Base-by-base conservation (phyloP, 2,329 filamentous ascomycete species). In the Dactylellina leptospora region DNA sequence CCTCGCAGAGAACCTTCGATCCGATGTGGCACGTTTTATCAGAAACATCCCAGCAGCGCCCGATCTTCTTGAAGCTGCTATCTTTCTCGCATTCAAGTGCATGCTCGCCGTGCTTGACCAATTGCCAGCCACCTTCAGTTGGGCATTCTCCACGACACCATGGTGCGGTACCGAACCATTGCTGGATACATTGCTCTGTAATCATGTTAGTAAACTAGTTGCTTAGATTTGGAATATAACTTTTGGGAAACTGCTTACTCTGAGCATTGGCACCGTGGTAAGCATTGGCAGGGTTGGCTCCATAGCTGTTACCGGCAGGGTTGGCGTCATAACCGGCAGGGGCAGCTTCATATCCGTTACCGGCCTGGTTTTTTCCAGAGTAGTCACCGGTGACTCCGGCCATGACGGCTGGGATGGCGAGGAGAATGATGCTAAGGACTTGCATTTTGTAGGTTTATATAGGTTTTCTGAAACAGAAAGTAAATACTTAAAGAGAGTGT, bases 101-200 rank as follows among this genome's bases (percentile, higher is more conserved):
- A 6, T 25, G 4, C 2, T 33, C 50, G 38, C 50, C 28, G 4
- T 48, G 58, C 10, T 53, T 44, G 44, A 63, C 55, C 27, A 62
- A 47, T 27, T 30, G 20, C 69, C 69, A 73, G n/a, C 61, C 69
- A n/a, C n/a, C n/a, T n/a, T n/a, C n/a, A 9, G 51, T n/a, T 16
- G 60, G 69, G 47, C 69, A 73, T 51, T 40, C 13, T 16, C 69
- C 69, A 28, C 30, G 27, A 54, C 69, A 73, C 16, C 60, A 4
- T n/a, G 69, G 69, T n/a, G 69, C 69, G 16, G 69, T 73, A 16
- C 69, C 69, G 45, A 73, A 73, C 69, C 69, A 73, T 45, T 66
- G 55, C 42, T 73, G 69, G 10, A 66, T 66, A 54, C 61, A 73
- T 44, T 62, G 66, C 20, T 53, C 66, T 71, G 44, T 61, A 27